These are phyloP conservation scores for Neoascochyta sp. DNA, from an alignment of 2,329 filamentous ascomycete species.

Conservation along the genomic window DNA sequence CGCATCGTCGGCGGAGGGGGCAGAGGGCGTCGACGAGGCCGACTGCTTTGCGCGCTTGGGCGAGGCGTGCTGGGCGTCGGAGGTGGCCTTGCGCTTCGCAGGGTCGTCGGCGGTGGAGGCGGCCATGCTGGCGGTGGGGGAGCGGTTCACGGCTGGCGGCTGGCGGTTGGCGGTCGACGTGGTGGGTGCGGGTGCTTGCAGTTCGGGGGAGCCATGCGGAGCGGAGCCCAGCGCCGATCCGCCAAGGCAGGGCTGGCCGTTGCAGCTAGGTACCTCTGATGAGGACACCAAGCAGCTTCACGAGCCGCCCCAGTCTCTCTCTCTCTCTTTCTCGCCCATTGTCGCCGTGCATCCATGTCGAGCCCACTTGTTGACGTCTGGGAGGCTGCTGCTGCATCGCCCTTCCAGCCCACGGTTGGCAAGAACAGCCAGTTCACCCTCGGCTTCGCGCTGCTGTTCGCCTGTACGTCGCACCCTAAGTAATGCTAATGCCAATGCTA, in stretches of 20 bases:
- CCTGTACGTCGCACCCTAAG: conserved; percentile 48
- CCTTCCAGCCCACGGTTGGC: conserved; percentile 73
- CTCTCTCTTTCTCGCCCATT: conserved; percentile 13
- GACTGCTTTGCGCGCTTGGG: conserved; percentile 56
- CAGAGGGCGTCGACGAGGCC: conserved; percentile 30
- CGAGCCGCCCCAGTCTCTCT: conserved; percentile 1
- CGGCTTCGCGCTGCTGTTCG: conserved; percentile 69
- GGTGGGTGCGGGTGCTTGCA: conserved; percentile 10
- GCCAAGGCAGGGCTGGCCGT: conserved; percentile 6
- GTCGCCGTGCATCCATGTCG: conserved; percentile 33
- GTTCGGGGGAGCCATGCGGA: conserved; percentile 2
- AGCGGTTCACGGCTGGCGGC: no score
- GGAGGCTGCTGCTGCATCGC: conserved; percentile 85
- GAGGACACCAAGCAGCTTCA: conserved; percentile 28
- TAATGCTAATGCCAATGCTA: conserved; percentile 2
- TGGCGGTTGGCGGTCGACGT: no score
- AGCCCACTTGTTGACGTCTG: conserved; percentile 73
- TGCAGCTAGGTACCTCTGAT: no score
- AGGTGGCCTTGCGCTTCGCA: conserved; percentile 71
- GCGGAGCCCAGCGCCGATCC: conserved; percentile 10
- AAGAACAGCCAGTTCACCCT: conserved; percentile 83
- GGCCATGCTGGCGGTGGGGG: conserved; percentile 4
- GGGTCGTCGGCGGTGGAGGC: conserved; percentile 5
- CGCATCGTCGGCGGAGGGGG: conserved; percentile 32
- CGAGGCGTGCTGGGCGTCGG: conserved; percentile 59